Evolutionary conservation across 768 basidiomycete species (phyloP).

Genomic region (Pisolithus sp.): DNA sequence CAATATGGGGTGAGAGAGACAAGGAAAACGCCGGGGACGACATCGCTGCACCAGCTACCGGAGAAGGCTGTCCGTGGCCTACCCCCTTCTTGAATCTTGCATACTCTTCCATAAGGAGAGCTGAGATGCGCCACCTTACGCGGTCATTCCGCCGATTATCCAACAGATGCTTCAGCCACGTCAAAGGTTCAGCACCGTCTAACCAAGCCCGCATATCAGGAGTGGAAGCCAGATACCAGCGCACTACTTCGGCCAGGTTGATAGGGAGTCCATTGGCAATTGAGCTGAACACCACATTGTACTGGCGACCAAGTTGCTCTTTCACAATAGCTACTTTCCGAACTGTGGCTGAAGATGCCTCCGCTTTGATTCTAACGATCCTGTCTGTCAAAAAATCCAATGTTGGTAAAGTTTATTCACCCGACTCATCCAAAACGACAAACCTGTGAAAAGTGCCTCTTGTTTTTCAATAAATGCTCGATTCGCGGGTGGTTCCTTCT

Average conservation of each 20-base stretch:
- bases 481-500: conserved; percentile 34
- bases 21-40: conserved; percentile 12
- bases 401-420: background rate
- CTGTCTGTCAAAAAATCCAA: conserved; percentile 39
- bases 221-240: conserved; percentile 57
- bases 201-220: conserved; percentile 42
- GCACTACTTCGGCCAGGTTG: conserved; percentile 45
- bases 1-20: conserved; percentile 8
- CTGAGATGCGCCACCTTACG: conserved; percentile 59
- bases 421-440: conserved; percentile 8
- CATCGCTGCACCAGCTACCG: conserved; percentile 3
- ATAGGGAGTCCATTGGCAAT: conserved; percentile 28
- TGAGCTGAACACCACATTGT: conserved; percentile 44
- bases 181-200: conserved; percentile 61
- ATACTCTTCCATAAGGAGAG: conserved; percentile 65
- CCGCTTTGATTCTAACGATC: conserved; percentile 45
- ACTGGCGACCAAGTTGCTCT: conserved; percentile 62
- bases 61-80: conserved; percentile 10
- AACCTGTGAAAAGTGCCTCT: conserved; percentile 53
- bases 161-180: conserved; percentile 65
- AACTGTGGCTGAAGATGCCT: conserved; percentile 45
- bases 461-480: conserved; percentile 50
- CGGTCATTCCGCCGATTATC: conserved; percentile 40
- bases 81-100: conserved; percentile 34
- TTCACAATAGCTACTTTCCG: conserved; percentile 60